Evolutionary conservation across 345 rosid genomes (phyloP).

Genomic region (Populus deltoides): DNA sequence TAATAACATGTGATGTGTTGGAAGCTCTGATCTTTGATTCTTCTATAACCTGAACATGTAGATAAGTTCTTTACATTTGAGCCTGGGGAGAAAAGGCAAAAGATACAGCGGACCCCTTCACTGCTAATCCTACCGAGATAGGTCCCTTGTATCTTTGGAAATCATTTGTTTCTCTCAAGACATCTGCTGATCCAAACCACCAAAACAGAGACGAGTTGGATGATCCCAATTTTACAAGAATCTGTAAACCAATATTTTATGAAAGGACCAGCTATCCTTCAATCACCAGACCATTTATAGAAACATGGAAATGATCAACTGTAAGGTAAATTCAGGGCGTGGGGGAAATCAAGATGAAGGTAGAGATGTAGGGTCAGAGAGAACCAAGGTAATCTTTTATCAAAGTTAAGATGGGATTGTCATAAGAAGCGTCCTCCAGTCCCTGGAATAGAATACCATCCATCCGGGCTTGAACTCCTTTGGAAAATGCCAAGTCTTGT

Average conservation of each 20-base stretch:
- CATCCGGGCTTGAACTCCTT: conserved; percentile 86
- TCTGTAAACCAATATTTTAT: no score
- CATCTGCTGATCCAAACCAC: no score
- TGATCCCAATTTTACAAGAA: no score
- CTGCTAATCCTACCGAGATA: not conserved
- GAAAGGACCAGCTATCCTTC: not conserved
- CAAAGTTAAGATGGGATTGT: conserved; percentile 52
- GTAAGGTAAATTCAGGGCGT: no score
- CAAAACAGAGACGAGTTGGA: no score
- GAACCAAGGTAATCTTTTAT: conserved; percentile 74
- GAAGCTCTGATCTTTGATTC: not conserved
- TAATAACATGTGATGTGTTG: no score
- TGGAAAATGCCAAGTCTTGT: conserved; percentile 49
- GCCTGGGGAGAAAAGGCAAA: not conserved
- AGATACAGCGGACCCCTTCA: not conserved
- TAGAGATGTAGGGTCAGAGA: conserved; percentile 30
- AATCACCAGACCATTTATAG: not conserved
- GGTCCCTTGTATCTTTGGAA: not conserved
- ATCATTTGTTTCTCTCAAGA: no score
- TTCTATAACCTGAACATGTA: not conserved
- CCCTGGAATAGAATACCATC: conserved; percentile 80
- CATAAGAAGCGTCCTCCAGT: conserved; percentile 50
- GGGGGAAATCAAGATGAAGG: no score
- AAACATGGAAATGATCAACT: not conserved
- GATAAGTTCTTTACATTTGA: not conserved